Evolutionary conservation across 106 monocot genomes (phyloP), one percentile per base, ranked within the genome.

Genomic region (Dendrobium nobile): DNA sequence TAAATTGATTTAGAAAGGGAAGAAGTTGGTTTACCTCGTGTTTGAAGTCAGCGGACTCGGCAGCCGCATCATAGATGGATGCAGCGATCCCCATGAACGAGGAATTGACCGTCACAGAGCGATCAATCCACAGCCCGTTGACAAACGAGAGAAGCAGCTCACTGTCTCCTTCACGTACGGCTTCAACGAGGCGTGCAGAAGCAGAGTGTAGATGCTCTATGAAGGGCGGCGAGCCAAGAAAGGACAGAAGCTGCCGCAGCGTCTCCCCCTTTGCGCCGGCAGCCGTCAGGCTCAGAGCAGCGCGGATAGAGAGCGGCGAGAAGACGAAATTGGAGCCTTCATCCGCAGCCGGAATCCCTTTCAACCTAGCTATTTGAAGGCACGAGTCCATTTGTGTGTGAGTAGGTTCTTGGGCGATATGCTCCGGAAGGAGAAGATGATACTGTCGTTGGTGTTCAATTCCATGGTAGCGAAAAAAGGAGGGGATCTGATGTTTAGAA

Each of bases 321-420:
- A 88, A 82, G 51, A 82, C 82, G 79, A 88, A 85, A 48, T 88
- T 88, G 24, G 82, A 79, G 67, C 72, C 77, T 2, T 42, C 43
- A 20, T 27, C 72, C 2, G 44, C 70, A 9, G 77, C 59, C 47
- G 26, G 22, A 64, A 64, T 22, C 22, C 64, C 64, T 22, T 6
- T 26, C 8, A 64, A 64, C n/a, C 24, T 4, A 1, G 27, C 70
- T 70, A 17, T 80, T 79, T 28, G 5, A 5, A 72, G 28, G 10
- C 33, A 64, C 8, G 10, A 2, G 51, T 51, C 51, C 51, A 51
- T 51, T 51, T 51, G 9, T 9, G 11, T 10, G 51, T 2, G 2
- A 51, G 10, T 51, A 11, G 51, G 44, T 44, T 44, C 8, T 4
- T 6, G 44, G 44, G 8, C 8, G 31, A 31, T 31, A 31, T 31